Evolutionary conservation across 2,329 filamentous ascomycete genomes (phyloP), one percentile per base, ranked within the genome.

Genomic region (Botrytis porri): DNA sequence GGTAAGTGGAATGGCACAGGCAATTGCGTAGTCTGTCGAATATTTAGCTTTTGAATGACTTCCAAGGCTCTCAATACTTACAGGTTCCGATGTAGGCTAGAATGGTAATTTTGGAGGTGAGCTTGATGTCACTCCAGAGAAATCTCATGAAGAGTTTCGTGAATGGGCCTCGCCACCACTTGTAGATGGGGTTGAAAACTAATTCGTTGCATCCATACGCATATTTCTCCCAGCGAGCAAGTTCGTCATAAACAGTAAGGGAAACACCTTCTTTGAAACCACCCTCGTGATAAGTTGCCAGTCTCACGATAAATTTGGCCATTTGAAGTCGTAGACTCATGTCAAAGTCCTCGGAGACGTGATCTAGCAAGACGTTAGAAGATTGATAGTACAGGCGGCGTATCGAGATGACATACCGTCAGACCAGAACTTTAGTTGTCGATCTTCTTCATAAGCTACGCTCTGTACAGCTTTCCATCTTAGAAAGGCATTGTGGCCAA

Each of bases 261-360:
- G 90, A 92, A 0, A 93, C 91, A 75, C 91, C 91, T 77, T 93
- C 91, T 78, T 93, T 89, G 83, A 93, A 94, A 10, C 88, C 91
- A 8, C 89, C 87, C 51, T 88, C 87, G 71, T 90, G 88, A 82
- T 93, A 94, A 0, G 89, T 87, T 18, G 88, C 92, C 0, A 93
- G 84, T 20, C 92, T 90, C 63, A 93, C 88, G 51, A 89, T 85
- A 80, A 91, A 92, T 37, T 91, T 91, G 29, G 84, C 84, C 75
- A 88, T 89, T 81, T 94, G 92, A 7, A 94, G 85, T 51, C 92
- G 89, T 1, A 94, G 85, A 18, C 90, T 87, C 82, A 93, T 92
- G 75, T 94, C 92, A 71, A 94, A 94, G 78, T 94, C 92, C 75
- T 94, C 92, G 0, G 91, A 93, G 0, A 94, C 92, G 76, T 75